Evolutionary conservation across 179 eudicot species (phyloP).

Genomic region (Silene noctiflora): DNA sequence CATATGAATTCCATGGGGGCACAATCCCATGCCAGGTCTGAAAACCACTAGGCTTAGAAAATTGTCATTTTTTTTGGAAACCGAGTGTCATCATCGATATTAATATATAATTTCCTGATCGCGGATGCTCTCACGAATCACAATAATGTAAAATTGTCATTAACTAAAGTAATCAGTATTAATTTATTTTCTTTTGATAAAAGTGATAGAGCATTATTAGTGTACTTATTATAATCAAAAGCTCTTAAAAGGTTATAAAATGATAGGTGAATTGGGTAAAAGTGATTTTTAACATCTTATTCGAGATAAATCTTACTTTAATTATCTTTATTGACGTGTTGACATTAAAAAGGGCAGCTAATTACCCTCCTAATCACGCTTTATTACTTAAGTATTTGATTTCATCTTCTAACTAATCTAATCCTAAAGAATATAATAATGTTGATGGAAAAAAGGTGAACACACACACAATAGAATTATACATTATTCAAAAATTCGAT

Average conservation of each 20-base stretch:
- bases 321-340: constrained; percentile 13
- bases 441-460: background rate
- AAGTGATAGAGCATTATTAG: background rate
- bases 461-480: background rate
- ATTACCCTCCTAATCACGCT: constrained; percentile 9
- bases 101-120: no score
- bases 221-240: background rate
- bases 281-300: constrained; percentile 13
- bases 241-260: background rate
- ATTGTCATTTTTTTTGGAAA: no score
- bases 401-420: background rate
- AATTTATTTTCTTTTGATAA: no score
- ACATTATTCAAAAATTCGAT: background rate
- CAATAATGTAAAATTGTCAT: constrained; percentile 10
- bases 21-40: no score
- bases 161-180: background rate
- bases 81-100: no score
- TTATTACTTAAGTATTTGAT: background rate
- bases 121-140: no score
- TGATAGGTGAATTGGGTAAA: constrained; percentile 8
- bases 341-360: constrained; percentile 3
- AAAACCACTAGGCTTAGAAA: no score
- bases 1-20: no score
- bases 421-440: constrained; percentile 4
- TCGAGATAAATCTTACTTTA: constrained; percentile 3